Percentiles rank a stretch among this genome's conserved stretches.
Conservation (phyloP, 176 grass and related monocot genomes). For the Zea luxurians region DNA sequence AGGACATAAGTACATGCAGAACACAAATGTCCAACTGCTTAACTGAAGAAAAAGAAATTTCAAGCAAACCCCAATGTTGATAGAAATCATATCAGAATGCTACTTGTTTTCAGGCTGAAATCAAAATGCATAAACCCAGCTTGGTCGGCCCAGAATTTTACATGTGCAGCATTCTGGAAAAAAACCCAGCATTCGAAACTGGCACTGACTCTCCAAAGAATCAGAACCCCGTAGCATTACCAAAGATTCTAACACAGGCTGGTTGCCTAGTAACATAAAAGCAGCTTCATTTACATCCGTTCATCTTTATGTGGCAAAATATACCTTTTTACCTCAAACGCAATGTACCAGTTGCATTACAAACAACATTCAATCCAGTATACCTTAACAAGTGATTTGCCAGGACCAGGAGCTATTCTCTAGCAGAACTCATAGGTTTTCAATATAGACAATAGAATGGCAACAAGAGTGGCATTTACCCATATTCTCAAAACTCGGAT, state of each 20-base stretch:
- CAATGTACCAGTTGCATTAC: not conserved
- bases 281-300: not conserved
- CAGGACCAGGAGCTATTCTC: not conserved
- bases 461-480: not conserved
- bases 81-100: not conserved
- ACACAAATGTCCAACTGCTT: not conserved
- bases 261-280: not conserved
- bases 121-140: not conserved
- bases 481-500: not conserved
- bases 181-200: not conserved
- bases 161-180: not conserved
- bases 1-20: not conserved
- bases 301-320: not conserved
- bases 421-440: not conserved
- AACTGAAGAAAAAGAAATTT: conserved; percentile 5
- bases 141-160: not conserved
- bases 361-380: not conserved
- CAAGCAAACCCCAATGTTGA: not conserved
- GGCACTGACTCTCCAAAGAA: not conserved
- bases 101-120: not conserved
- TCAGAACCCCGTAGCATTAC: not conserved
- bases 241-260: not conserved
- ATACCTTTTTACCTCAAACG: not conserved
- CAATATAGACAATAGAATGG: not conserved
- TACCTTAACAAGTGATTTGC: not conserved